A percentile compares a stretch with the other conserved stretches of the same genome.
These are phyloP conservation scores for Monilinia laxa DNA, from an alignment of 2,329 filamentous ascomycete genomes.

Conservation along the genomic window DNA sequence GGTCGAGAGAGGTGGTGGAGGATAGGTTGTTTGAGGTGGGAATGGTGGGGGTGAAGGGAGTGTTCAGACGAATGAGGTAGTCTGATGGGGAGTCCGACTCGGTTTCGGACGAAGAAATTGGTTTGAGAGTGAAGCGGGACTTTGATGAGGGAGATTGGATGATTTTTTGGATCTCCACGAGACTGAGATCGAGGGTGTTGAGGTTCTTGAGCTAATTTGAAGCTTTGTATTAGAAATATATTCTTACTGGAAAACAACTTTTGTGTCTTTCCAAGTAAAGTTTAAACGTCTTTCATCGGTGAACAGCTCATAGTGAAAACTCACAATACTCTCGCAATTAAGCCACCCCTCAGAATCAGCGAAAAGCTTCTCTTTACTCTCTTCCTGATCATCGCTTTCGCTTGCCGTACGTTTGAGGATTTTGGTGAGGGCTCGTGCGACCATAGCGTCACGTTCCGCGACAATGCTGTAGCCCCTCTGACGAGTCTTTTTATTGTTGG, in stretches of 20 bases:
- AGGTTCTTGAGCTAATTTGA: constrained; percentile 20
- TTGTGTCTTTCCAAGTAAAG: background rate
- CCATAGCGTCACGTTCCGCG: constrained; percentile 44
- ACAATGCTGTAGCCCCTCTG: constrained; percentile 45
- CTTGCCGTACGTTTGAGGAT: constrained; percentile 45
- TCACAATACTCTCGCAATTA: constrained; percentile 44
- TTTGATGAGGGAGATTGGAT: constrained; percentile 41
- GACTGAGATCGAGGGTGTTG: constrained; percentile 40
- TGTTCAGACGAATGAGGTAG: constrained; percentile 43
- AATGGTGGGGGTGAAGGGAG: constrained; percentile 26
- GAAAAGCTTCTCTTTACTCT: constrained; percentile 42
- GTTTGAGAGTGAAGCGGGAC: constrained; percentile 43
- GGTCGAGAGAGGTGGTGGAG: constrained; percentile 36
- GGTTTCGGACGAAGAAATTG: constrained; percentile 35
- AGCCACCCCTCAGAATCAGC: constrained; percentile 46
- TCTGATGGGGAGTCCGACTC: constrained; percentile 28
- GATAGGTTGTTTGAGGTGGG: constrained; percentile 28
- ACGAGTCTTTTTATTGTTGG: constrained; percentile 40
- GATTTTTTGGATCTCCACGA: constrained; percentile 43
- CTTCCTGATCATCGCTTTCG: constrained; percentile 42
- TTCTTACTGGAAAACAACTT: background rate
- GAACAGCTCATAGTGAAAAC: constrained; percentile 27
- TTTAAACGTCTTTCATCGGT: background rate
- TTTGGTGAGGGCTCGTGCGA: constrained; percentile 46
- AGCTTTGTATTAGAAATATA: constrained; percentile 42